These are phyloP conservation scores for Boletus rubescentipes DNA, from an alignment of 768 basidiomycete genomes.

Conservation along the genomic window DNA sequence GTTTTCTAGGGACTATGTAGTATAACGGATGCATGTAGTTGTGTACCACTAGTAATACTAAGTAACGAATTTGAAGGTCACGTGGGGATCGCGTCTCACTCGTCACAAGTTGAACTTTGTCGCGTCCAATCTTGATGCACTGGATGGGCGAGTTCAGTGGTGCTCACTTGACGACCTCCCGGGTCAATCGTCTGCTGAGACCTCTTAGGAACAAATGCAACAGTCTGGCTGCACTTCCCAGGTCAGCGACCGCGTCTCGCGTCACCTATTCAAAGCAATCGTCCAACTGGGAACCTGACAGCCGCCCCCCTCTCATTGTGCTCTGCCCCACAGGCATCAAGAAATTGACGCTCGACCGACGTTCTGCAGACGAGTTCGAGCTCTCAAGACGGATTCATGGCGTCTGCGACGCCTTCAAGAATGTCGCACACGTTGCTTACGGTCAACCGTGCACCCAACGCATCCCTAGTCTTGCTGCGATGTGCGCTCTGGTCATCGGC, in stretches of 20 bases:
- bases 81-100: constrained; percentile 18
- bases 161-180: constrained; percentile 37
- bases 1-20: too few relatives aligned
- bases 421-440: constrained; percentile 43
- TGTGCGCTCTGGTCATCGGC: constrained; percentile 52
- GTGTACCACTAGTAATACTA: too few relatives aligned
- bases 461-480: constrained; percentile 41
- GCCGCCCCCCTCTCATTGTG: constrained; percentile 35
- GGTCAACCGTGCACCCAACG: constrained; percentile 15
- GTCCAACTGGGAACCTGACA: constrained; percentile 19
- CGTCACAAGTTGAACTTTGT: not conserved
- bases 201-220: constrained; percentile 49
- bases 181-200: constrained; percentile 45
- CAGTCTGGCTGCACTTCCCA: constrained; percentile 31
- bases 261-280: constrained; percentile 17
- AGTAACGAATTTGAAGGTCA: constrained; percentile 1
- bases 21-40: too few relatives aligned
- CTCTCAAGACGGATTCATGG: constrained; percentile 50
- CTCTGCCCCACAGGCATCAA: constrained; percentile 37
- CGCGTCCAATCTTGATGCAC: not conserved
- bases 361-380: constrained; percentile 37
- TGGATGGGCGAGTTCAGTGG: constrained; percentile 21
- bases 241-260: constrained; percentile 17
- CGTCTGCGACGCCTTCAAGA: constrained; percentile 55
- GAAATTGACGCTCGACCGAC: constrained; percentile 36